Base-by-base conservation (phyloP, 1,284 basidiomycete genomes). In the Tetrapyrgos nigripes region DNA sequence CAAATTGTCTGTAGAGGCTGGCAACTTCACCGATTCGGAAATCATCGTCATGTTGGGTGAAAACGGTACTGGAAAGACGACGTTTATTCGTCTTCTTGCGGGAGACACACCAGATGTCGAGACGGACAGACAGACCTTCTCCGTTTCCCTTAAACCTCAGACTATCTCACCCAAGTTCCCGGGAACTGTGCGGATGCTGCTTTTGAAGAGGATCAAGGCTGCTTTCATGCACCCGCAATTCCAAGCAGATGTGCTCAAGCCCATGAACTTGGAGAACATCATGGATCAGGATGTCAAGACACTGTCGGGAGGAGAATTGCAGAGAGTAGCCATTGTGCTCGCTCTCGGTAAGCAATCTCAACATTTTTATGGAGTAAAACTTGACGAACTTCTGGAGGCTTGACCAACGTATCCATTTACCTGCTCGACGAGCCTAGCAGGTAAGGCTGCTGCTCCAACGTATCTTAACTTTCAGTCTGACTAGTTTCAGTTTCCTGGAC, bases 11-110 rank as follows among this genome's bases (percentile, higher is more conserved):
- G 92, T 98, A 59, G 86, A 96, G 67, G 78, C 75, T 0, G 96
- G 96, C 28, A 85, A 85, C 51, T 98, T 97, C 77, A 94, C 95
- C 17, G 95, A 98, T 73, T 97, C 94, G 1, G 96, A 98, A 73
- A 98, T 98, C 73, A 94, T 98, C 65, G 96, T 98, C 72, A 93
- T 98, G 89, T 81, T 98, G 33, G 96, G 96, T 61, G 96, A 98
- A 83, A 98, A 98, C 75, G 96, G 96, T 55, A 98, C 94, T 10
- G 96, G 96, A 48, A 98, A 98, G 83, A 97, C 96, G 50, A 98
- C 96, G 0, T 93, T 98, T 72, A 93, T 98, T 60, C 91, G 95
- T 63, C 79, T 98, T 55, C 83, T 98, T 56, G 94, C 94, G 8
- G 96, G 96, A 50, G 88, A 95, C 64, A 86, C 83, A 23, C 95